Evolutionary conservation across 2,329 filamentous ascomycete species (phyloP).

Genomic region (Phialophora verrucosa): DNA sequence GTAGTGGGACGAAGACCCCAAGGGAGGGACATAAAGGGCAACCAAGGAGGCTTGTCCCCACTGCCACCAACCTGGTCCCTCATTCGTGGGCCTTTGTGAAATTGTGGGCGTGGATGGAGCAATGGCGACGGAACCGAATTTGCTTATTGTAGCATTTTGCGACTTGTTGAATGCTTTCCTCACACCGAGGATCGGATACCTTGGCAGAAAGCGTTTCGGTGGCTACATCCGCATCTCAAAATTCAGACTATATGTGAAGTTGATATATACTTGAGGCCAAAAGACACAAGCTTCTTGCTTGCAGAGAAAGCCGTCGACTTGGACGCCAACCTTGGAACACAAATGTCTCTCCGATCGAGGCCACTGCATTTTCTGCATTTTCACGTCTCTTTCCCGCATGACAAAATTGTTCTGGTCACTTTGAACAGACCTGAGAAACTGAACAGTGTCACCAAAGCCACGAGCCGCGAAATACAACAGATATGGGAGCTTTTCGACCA

Average conservation of each 20-base stretch:
- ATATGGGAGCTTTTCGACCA: conserved; percentile 54
- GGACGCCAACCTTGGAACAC: conserved; percentile 5
- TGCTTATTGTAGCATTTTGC: too few species aligned
- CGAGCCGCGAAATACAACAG: conserved; percentile 48
- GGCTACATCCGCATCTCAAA: neutral
- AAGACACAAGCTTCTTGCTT: neutral
- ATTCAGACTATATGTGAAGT: neutral
- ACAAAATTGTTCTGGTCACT: conserved; percentile 54
- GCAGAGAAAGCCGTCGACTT: neutral
- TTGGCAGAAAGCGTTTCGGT: neutral
- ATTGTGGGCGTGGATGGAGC: too few species aligned
- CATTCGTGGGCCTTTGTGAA: neutral
- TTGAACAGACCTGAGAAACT: conserved; percentile 51
- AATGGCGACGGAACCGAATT: too few species aligned
- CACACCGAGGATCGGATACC: neutral
- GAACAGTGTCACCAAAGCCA: conserved; percentile 52
- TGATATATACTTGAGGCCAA: neutral
- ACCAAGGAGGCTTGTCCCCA: neutral
- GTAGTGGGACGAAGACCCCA: neutral
- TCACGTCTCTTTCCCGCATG: conserved; percentile 49
- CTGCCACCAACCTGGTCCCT: neutral
- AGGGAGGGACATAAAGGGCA: neutral
- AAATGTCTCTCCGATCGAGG: conserved; percentile 41
- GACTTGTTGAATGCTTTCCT: neutral
- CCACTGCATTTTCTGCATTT: conserved; percentile 17